A percentile compares a stretch with the other conserved stretches of the same genome.
Evolutionary conservation across 371 early-diverging fungal species (phyloP).

Genomic region (Syncephalis plumigaleata): DNA sequence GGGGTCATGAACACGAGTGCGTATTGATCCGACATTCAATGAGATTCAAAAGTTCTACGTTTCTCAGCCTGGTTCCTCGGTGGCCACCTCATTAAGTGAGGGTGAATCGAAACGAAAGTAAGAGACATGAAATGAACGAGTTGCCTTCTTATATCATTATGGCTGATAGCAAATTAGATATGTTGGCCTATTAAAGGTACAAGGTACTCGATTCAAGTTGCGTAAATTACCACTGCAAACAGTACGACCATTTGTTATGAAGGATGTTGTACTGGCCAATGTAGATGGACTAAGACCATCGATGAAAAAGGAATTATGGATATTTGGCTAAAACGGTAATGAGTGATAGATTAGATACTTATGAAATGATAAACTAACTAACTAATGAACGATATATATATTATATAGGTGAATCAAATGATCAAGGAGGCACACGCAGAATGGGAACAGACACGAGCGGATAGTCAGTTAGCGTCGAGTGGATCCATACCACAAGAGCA

Average conservation of each 20-base stretch:
- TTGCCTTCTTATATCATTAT: too few species aligned
- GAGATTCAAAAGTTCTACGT: constrained; percentile 51
- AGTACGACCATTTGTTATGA: constrained; percentile 81
- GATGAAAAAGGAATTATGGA: constrained; percentile 18
- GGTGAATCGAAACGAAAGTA: constrained; percentile 84
- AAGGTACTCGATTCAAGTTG: constrained; percentile 36
- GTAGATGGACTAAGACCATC: constrained; percentile 17
- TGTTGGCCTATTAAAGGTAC: constrained; percentile 57
- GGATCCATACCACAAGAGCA: constrained; percentile 11
- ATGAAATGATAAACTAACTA: too few species aligned
- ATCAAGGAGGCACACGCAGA: constrained; percentile 39
- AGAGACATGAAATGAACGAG: constrained; percentile 9
- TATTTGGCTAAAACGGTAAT: background rate
- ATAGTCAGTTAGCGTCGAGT: background rate
- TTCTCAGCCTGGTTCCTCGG: constrained; percentile 93
- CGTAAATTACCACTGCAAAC: constrained; percentile 57
- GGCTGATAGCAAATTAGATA: constrained; percentile 15
- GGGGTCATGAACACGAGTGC: constrained; percentile 99
- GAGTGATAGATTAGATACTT: too few species aligned
- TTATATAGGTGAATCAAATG: constrained; percentile 34
- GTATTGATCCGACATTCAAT: constrained; percentile 56
- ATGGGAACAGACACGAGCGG: constrained; percentile 27
- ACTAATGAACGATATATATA: background rate
- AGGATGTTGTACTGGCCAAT: constrained; percentile 38
- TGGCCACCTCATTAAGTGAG: constrained; percentile 86